These are phyloP conservation scores for Diophrys appendiculata DNA, from an alignment of 73 alveolate genomes.

Conservation along the genomic window DNA sequence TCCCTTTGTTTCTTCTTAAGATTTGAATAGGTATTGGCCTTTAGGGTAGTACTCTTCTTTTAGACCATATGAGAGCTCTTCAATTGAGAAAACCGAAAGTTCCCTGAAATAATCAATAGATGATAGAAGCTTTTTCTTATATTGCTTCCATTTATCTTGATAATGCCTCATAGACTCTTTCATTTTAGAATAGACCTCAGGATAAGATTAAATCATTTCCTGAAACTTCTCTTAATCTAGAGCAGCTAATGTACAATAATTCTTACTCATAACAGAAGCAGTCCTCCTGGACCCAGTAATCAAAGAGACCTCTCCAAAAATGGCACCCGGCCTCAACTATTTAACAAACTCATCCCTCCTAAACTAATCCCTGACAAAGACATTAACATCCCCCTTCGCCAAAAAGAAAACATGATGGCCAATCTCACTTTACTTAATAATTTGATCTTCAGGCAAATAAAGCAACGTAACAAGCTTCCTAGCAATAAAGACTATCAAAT, in stretches of 20 bases:
- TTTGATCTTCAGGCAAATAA: constrained; percentile 53
- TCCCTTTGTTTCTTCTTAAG: neutral
- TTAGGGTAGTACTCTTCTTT: constrained; percentile 2
- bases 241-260: constrained; percentile 72
- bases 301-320: constrained; percentile 95
- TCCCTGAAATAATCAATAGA: constrained; percentile 9
- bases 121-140: neutral
- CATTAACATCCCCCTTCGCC: constrained; percentile 58
- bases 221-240: constrained; percentile 13
- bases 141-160: constrained; percentile 25
- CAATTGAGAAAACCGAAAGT: neutral
- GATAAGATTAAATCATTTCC: neutral
- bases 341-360: constrained; percentile 62
- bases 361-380: constrained; percentile 52
- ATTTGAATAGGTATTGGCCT: neutral
- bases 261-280: constrained; percentile 78
- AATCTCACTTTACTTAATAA: constrained; percentile 53
- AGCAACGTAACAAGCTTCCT: constrained; percentile 16
- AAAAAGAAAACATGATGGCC: no score
- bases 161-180: neutral
- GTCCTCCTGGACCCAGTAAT: constrained; percentile 70
- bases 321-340: constrained; percentile 78
- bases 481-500: constrained; percentile 1
- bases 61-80: neutral
- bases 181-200: neutral